Conservation (phyloP, 75 land plant species). For the Adiantum capillusveneris region DNA sequence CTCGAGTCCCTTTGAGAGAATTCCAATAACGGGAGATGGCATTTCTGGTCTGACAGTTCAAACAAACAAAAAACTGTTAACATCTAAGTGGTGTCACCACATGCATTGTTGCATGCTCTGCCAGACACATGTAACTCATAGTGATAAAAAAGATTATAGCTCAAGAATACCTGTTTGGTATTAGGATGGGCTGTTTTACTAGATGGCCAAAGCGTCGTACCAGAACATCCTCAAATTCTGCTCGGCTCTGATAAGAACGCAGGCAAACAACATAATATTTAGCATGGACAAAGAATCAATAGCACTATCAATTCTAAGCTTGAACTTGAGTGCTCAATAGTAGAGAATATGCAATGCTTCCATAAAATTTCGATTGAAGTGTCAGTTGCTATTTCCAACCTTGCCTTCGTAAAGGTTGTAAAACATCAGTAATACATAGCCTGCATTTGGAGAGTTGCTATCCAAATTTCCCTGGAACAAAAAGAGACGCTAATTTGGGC, state of each 20-base stretch:
- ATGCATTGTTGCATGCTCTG: no score
- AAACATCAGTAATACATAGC: constrained; percentile 90
- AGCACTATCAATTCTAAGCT: no score
- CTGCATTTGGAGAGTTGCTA: constrained; percentile 80
- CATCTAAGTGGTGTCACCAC: no score
- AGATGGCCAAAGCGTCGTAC: constrained; percentile 66
- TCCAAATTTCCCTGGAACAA: constrained; percentile 87
- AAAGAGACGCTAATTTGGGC: no score
- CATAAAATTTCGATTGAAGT: no score
- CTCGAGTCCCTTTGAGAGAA: constrained; percentile 68
- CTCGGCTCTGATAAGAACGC: constrained; percentile 57
- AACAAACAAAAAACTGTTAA: no score
- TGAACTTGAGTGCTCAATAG: no score
- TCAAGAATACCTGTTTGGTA: constrained; percentile 58
- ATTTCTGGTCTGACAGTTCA: constrained; percentile 19
- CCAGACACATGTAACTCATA: no score
- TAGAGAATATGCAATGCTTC: no score
- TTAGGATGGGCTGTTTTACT: constrained; percentile 78
- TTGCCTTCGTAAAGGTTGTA: constrained; percentile 92
- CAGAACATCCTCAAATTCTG: constrained; percentile 71
- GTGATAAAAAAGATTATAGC: no score
- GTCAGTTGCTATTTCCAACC: constrained; percentile 29
- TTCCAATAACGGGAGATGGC: constrained; percentile 46
- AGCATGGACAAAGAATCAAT: no score
- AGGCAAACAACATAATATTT: no score